Evolutionary conservation across 768 basidiomycete genomes (phyloP), one percentile per base, ranked within the genome.

Genomic region (Hirschioporus abietinus): DNA sequence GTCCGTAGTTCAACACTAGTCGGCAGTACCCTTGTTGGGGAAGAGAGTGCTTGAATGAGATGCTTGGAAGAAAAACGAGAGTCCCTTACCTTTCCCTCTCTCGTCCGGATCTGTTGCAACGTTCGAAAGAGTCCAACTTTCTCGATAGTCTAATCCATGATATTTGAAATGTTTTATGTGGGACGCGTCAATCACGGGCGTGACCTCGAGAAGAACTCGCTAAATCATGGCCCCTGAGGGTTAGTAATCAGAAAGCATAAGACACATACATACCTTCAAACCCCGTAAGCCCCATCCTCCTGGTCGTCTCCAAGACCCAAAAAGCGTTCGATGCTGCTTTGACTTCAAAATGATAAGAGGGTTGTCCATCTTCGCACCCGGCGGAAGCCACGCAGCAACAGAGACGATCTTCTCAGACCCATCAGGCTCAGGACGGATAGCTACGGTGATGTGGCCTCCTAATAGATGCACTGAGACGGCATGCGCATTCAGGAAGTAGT

Each of bases 381-480:
- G 70, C 24, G 52, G 35, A 1, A 72, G 27, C 71, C 72, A 73
- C 30, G 72, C n/a, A 18, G 69, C 65, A 24, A 66, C 68, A 1
- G 62, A 71, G 8, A 65, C 66, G 23, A 72, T 63, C 60, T 52
- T 64, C 66, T 73, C 71, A 17, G 35, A 34, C 42, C 17, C 34
- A 20, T 9, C 59, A 8, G 57, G 15, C 58, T 64, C 58, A 10
- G 42, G 35, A n/a, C 62, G 58, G 24, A 69, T 64, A 24, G 65
- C 68, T 20, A 72, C 66, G 63, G 68, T 52, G 63, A 69, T 52
- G 17, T 65, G 15, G 1, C 72, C 71, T 12, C 57, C 63, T 7
- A 62, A 7, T 18, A 66, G 64, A 15, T 67, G 8, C 61, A 68
- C 69, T n/a, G 57, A 59, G 27, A 64, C 63, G 23, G 64, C 63